Evolutionary conservation across 345 rosid genomes (phyloP).

Genomic region (Lepidium didymum): DNA sequence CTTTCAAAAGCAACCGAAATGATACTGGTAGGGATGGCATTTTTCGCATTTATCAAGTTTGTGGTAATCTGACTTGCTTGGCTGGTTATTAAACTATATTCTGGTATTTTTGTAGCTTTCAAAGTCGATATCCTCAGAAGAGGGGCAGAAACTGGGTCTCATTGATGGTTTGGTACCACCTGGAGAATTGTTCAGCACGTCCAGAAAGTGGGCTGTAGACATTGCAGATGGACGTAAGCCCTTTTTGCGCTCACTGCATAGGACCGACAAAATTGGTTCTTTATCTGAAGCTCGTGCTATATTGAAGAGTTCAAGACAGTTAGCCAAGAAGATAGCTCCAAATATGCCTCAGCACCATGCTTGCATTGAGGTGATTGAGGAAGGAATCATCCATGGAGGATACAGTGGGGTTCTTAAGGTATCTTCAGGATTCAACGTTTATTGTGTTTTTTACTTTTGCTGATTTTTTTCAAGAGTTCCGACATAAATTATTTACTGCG

Average conservation of each 20-base stretch:
- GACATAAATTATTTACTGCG: neutral
- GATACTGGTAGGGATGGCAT: slow-evolving; percentile 52
- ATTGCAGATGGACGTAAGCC: slow-evolving; percentile 67
- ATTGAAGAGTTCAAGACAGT: slow-evolving; percentile 49
- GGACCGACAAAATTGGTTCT: slow-evolving; percentile 83
- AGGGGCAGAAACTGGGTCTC: slow-evolving; percentile 80
- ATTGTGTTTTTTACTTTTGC: neutral
- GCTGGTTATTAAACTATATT: neutral
- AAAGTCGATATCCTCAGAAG: slow-evolving; percentile 76
- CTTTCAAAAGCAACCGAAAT: slow-evolving; percentile 80
- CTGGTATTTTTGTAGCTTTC: slow-evolving; percentile 51
- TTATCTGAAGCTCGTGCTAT: slow-evolving; percentile 70
- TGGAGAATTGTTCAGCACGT: slow-evolving; percentile 65
- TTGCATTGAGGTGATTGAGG: slow-evolving; percentile 88
- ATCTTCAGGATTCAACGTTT: neutral
- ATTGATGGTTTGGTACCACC: slow-evolving; percentile 70
- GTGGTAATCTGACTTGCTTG: neutral
- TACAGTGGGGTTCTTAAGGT: slow-evolving; percentile 86
- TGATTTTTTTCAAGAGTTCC: neutral
- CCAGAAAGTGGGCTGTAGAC: slow-evolving; percentile 81
- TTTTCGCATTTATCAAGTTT: neutral
- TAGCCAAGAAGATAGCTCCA: slow-evolving; percentile 71
- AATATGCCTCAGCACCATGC: slow-evolving; percentile 90
- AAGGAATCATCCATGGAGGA: slow-evolving; percentile 89
- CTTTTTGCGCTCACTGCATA: slow-evolving; percentile 74